Base-by-base conservation (phyloP, 139 green algal species). In the Astrephomene gubernaculifera region DNA sequence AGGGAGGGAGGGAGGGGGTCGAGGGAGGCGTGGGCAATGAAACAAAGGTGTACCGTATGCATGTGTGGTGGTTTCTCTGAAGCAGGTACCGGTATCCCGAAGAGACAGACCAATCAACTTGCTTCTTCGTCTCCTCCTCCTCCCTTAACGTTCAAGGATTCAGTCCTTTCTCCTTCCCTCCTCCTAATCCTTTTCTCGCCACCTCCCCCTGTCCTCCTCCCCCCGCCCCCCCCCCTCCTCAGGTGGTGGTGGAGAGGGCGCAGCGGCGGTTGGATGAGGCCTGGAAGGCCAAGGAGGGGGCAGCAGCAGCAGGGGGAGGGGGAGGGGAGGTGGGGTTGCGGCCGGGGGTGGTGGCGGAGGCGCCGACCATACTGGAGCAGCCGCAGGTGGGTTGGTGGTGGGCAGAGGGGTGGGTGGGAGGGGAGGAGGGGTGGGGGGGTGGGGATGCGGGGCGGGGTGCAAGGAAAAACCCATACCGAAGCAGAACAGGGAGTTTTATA, bases 241-340 rank as follows among this genome's bases (percentile, higher is more conserved):
- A 85, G 79, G 72, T 89, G 44, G 89, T 94, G 74, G 89, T 94
- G 72, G 89, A 90, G 71, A 63, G 91, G 7, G 91, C 91, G 9
- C 82, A 87, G 45, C 54, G 86, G 69, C 43, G 64, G 54, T 44
- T 90, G 81, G 74, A 81, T 19, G 88, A 91, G 41, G 89, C 89
- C 7, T 84, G 90, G 27, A 64, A 64, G 7, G 68, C 39, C 21
- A 64, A 85, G 27, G 60, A 52, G 6, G 29, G 36, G 24, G 21
- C 44, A 4, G n/a, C n/a, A n/a, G n/a, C n/a, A n/a, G n/a, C n/a
- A n/a, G n/a, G n/a, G n/a, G n/a, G n/a, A n/a, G n/a, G n/a, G n/a
- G 88, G 91, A 12, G 89, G 86, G 29, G 89, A 90, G 14, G 79
- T 93, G 19, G 82, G 49, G 4, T 76, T 93, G 71, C 88, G 89